phyloP scores from a whole-genome alignment of 345 rosid genomes.

The Eutrema heterophyllum region DNA sequence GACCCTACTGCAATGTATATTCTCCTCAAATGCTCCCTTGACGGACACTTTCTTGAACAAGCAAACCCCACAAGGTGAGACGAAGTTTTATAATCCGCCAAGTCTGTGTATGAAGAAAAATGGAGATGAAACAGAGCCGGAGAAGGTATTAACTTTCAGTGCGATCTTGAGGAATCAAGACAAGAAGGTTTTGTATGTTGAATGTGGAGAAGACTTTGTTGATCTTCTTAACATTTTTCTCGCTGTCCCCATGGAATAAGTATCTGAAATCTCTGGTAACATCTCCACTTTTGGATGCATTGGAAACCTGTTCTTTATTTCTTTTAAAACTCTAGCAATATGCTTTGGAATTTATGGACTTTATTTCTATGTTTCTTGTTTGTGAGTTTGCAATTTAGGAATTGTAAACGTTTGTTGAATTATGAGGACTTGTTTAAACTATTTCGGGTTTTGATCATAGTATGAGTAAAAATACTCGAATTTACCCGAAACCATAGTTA shows the following conservation, averaged over 20 bases:
- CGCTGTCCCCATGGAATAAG: background rate
- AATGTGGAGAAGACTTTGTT: slow-evolving; percentile 5
- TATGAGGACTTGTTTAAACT: too few species aligned
- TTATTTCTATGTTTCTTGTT: too few species aligned
- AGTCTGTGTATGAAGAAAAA: too few species aligned
- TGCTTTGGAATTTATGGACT: too few species aligned
- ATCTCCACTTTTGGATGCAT: background rate
- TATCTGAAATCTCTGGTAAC: background rate
- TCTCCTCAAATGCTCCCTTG: slow-evolving; percentile 20
- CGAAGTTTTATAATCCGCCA: background rate
- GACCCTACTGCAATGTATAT: background rate
- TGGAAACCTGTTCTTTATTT: background rate
- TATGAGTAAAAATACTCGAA: too few species aligned
- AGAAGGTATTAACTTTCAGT: too few species aligned
- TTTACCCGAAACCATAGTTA: too few species aligned
- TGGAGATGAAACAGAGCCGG: too few species aligned
- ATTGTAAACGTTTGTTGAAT: too few species aligned
- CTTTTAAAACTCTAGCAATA: background rate
- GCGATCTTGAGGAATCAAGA: background rate
- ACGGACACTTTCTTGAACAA: too few species aligned
- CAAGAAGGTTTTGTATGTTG: background rate
- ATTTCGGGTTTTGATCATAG: too few species aligned
- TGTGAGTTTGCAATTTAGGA: too few species aligned
- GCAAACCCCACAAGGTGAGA: background rate
- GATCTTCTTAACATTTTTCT: slow-evolving; percentile 8